Conservation (phyloP, 2,329 filamentous ascomycete species). For the Lachnellula occidentalis region DNA sequence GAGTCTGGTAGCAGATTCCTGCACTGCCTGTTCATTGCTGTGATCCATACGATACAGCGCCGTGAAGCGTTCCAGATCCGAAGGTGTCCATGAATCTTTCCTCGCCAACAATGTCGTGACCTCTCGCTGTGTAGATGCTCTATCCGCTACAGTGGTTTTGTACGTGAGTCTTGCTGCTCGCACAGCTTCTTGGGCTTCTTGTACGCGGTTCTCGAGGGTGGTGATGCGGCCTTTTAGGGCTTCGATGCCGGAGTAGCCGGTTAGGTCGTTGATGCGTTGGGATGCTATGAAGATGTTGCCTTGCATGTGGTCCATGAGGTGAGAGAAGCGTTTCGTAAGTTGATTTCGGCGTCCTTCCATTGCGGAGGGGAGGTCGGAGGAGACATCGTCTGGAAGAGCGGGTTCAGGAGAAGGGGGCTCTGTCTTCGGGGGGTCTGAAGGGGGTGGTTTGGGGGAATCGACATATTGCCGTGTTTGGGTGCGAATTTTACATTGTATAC, state of each 20-base stretch:
- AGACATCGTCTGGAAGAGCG: constrained; percentile 9
- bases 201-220: constrained; percentile 54
- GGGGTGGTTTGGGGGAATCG: constrained; percentile 25
- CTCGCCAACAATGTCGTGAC: constrained; percentile 89
- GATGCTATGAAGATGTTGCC: constrained; percentile 78
- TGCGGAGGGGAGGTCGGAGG: constrained; percentile 40
- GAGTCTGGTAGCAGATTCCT: constrained; percentile 64
- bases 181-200: constrained; percentile 58
- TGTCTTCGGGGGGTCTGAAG: constrained; percentile 3
- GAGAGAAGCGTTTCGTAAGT: constrained; percentile 48
- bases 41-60: constrained; percentile 88
- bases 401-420: not conserved
- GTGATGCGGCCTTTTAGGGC: constrained; percentile 74
- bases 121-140: constrained; percentile 88
- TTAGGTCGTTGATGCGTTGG: constrained; percentile 87
- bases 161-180: constrained; percentile 69
- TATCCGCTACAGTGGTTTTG: constrained; percentile 75
- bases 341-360: constrained; percentile 39
- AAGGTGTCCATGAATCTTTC: constrained; percentile 84
- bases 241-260: constrained; percentile 90
- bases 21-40: constrained; percentile 80
- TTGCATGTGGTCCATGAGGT: constrained; percentile 85
- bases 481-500: constrained; percentile 36
- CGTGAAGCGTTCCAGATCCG: constrained; percentile 92
- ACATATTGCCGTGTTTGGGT: constrained; percentile 32